Conservation (phyloP, 495 filamentous ascomycete genomes). For the Aspergillus ellipticus region DNA sequence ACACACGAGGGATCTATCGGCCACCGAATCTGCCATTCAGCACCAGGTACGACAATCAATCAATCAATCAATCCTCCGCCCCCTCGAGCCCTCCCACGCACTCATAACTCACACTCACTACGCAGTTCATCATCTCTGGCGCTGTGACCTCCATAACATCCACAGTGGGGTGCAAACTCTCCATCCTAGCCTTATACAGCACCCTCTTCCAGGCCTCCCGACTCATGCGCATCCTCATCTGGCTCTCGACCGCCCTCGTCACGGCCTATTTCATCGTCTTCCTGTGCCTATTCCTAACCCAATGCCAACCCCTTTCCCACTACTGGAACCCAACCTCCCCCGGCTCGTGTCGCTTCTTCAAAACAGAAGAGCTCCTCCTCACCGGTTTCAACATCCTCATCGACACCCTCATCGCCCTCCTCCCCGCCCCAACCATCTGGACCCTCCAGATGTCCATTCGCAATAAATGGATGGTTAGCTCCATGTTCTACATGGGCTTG, state of each 20-base stretch:
- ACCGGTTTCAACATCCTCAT: background rate
- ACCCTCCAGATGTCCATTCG: background rate
- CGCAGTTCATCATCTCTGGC: background rate
- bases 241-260: background rate
- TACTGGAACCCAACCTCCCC: background rate
- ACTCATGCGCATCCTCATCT: background rate
- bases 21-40: no score
- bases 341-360: background rate
- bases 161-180: background rate
- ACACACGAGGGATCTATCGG: no score
- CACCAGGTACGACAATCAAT: no score
- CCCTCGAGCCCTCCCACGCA: no score
- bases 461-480: no score
- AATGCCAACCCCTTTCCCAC: background rate
- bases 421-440: background rate
- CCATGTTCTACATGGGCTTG: no score
- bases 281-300: background rate
- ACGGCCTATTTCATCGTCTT: background rate
- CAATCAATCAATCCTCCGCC: no score
- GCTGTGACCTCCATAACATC: background rate
- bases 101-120: no score
- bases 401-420: background rate
- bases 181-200: background rate
- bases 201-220: background rate
- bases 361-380: background rate